Evolutionary conservation across 2,329 filamentous ascomycete species (phyloP).

Genomic region (Geosmithia putterillii): DNA sequence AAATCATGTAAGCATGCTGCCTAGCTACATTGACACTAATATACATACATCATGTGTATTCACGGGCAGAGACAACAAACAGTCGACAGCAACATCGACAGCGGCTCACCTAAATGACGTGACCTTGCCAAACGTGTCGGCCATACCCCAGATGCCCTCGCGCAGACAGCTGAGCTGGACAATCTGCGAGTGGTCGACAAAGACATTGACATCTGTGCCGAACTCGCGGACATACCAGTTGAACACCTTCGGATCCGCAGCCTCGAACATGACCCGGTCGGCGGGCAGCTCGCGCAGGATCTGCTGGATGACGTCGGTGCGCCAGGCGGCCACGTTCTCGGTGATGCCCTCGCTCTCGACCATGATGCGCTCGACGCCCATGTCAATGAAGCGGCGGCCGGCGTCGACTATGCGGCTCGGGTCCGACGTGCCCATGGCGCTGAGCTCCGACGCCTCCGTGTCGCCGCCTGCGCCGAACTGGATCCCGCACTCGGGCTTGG

Average conservation of each 20-base stretch:
- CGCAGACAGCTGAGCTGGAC: constrained; percentile 39
- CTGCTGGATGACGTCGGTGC: constrained; percentile 39
- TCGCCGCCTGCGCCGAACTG: constrained; percentile 45
- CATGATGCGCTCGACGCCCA: constrained; percentile 42
- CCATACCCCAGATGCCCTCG: constrained; percentile 41
- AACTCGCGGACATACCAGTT: constrained; percentile 46
- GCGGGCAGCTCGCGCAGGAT: constrained; percentile 36
- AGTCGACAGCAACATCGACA: too few species aligned
- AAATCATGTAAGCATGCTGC: too few species aligned
- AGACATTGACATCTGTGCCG: constrained; percentile 42
- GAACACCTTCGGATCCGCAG: constrained; percentile 40
- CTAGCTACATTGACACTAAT: too few species aligned
- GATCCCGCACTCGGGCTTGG: constrained; percentile 43
- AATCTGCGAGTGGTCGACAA: constrained; percentile 45
- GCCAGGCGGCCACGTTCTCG: constrained; percentile 40
- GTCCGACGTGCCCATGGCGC: constrained; percentile 34
- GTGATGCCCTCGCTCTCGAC: constrained; percentile 48
- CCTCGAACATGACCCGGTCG: constrained; percentile 46
- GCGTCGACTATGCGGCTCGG: constrained; percentile 34
- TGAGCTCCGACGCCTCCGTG: constrained; percentile 30
- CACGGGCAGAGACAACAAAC: too few species aligned
- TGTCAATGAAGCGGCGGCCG: constrained; percentile 34
- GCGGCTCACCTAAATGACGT: not conserved
- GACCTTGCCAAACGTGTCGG: constrained; percentile 34
- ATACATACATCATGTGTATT: too few species aligned